These are phyloP conservation scores for Oenanthe sinensis DNA, from an alignment of 129 eudicot species.

Conservation along the genomic window DNA sequence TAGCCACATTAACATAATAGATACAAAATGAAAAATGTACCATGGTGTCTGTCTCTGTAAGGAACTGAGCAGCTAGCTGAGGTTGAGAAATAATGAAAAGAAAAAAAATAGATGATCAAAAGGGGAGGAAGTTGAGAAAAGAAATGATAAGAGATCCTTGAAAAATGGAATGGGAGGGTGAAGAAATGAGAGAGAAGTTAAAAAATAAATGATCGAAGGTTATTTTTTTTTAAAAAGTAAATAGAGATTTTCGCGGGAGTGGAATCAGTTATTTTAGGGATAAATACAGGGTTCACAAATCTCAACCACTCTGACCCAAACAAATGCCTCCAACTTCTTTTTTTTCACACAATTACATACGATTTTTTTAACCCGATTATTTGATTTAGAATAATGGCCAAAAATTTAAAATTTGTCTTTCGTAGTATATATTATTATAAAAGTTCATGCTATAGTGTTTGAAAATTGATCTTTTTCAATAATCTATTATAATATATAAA, in stretches of 20 bases:
- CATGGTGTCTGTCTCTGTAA: conserved; percentile 20
- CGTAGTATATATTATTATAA: too few relatives aligned
- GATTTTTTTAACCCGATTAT: too few relatives aligned
- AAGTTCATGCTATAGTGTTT: too few relatives aligned
- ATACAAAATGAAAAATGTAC: conserved; percentile 13
- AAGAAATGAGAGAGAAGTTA: conserved; percentile 8
- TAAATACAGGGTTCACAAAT: conserved; percentile 27
- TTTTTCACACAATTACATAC: too few relatives aligned
- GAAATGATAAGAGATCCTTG: conserved; percentile 27
- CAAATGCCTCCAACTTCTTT: background rate
- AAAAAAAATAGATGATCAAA: background rate
- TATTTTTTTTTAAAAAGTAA: conserved; percentile 8
- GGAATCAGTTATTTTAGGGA: conserved; percentile 24
- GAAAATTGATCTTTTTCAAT: too few relatives aligned
- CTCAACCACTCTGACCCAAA: conserved; percentile 8
- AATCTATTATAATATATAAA: too few relatives aligned
- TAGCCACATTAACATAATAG: background rate
- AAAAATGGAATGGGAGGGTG: conserved; percentile 7
- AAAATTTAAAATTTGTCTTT: too few relatives aligned
- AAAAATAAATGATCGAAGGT: background rate
- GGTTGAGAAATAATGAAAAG: conserved; percentile 2
- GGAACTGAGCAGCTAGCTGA: background rate
- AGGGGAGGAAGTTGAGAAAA: conserved; percentile 3
- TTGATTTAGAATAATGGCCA: too few relatives aligned
- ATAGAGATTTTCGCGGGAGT: conserved; percentile 27